These are phyloP conservation scores for Colletotrichum plurivorum DNA, from an alignment of 2,329 filamentous ascomycete genomes.

Conservation along the genomic window DNA sequence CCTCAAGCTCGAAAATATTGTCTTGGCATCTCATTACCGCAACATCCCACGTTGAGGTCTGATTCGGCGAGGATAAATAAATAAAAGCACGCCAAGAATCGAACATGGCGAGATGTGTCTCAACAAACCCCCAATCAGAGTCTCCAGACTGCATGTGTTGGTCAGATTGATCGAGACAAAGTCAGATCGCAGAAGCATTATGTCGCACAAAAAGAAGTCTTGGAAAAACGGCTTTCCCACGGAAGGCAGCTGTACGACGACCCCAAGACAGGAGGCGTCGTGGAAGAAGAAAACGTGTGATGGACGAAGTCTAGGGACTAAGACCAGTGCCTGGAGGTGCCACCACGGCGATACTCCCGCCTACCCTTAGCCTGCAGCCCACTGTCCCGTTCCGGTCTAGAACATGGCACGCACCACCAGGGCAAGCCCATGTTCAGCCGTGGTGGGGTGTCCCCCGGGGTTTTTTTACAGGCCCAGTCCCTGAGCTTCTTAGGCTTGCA, in stretches of 20 bases:
- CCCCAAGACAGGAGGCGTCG: not conserved
- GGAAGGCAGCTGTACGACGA: not conserved
- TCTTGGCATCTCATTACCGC: not conserved
- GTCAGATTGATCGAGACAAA: not conserved
- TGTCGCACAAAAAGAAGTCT: not conserved
- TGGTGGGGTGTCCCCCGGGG: conserved; percentile 2
- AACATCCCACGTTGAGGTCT: not conserved
- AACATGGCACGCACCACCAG: not conserved
- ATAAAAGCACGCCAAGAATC: not conserved
- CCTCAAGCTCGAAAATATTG: not conserved
- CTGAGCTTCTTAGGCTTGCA: not conserved
- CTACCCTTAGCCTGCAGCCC: not conserved
- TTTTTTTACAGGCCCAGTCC: conserved; percentile 18
- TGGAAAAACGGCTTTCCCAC: not conserved
- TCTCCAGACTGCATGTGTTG: too few species aligned
- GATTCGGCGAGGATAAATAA: not conserved
- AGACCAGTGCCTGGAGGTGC: not conserved
- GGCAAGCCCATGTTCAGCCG: conserved; percentile 24
- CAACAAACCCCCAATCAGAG: not conserved
- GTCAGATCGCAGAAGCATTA: not conserved
- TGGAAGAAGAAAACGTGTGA: not conserved
- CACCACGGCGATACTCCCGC: not conserved
- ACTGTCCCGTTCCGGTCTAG: conserved; percentile 18
- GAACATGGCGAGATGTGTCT: not conserved
- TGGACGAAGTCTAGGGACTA: too few species aligned